phyloP scores from a whole-genome alignment of 177 flowering plant genomes.

The Telopea speciosissima region DNA sequence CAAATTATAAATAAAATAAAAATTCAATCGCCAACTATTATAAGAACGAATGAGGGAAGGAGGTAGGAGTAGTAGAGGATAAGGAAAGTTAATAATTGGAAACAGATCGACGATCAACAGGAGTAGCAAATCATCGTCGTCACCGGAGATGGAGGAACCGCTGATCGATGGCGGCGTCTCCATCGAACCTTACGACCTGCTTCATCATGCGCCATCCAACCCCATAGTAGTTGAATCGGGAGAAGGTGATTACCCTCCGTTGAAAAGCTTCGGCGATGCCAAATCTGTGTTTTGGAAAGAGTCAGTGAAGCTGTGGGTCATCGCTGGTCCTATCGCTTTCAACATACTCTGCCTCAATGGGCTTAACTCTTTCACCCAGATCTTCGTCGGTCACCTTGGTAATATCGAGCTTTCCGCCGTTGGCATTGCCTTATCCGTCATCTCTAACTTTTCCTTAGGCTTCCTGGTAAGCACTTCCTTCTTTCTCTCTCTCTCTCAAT shows the following conservation, averaged over 20 bases:
- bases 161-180: conserved; percentile 4
- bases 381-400: conserved; percentile 74
- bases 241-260: conserved; percentile 33
- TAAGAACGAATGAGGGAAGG: no score
- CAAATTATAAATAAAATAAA: no score
- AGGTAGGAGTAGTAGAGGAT: no score
- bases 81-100: no score
- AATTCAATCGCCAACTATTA: no score
- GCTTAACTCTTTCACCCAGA: conserved; percentile 40
- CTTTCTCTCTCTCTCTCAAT: not conserved
- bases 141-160: conserved; percentile 20
- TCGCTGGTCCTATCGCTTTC: conserved; percentile 59
- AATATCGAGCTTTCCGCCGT: conserved; percentile 61
- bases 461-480: conserved; percentile 42
- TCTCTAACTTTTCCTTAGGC: conserved; percentile 69
- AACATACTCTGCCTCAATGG: conserved; percentile 52
- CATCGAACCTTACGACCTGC: no score
- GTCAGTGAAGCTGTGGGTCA: conserved; percentile 46
- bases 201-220: conserved; percentile 8
- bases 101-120: no score
- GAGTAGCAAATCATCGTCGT: no score
- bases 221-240: conserved; percentile 15
- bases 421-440: conserved; percentile 48
- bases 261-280: conserved; percentile 20
- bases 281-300: conserved; percentile 28